A percentile compares a stretch with the other conserved stretches of the same genome.
These are phyloP conservation scores for Heterococcus sp. DNA, from an alignment of 108 stramenopile genomes.

Conservation along the genomic window DNA sequence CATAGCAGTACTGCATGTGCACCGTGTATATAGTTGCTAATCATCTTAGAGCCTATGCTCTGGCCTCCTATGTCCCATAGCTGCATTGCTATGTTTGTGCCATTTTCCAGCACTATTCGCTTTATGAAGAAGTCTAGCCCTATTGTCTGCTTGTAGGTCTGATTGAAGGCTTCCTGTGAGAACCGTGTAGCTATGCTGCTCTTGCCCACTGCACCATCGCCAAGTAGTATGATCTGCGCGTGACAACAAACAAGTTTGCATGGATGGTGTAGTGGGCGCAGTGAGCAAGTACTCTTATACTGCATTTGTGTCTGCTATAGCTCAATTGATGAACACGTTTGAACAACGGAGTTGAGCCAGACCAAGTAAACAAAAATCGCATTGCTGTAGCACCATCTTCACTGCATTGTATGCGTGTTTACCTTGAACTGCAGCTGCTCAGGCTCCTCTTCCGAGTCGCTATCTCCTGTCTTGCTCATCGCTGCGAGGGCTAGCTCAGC, in stretches of 20 bases:
- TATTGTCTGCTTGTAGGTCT: constrained; percentile 66
- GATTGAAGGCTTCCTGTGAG: constrained; percentile 48
- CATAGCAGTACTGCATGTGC: constrained; percentile 59
- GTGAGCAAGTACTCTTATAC: no score
- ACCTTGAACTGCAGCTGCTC: constrained; percentile 57
- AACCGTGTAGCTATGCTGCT: constrained; percentile 61
- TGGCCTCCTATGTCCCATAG: constrained; percentile 70
- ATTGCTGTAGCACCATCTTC: not conserved
- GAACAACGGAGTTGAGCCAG: not conserved
- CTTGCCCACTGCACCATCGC: constrained; percentile 67
- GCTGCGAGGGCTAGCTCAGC: no score
- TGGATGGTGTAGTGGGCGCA: not conserved
- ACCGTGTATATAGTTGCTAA: constrained; percentile 59
- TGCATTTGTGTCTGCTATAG: no score
- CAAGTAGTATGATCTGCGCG: constrained; percentile 55
- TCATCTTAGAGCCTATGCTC: constrained; percentile 61
- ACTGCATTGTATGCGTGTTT: no score
- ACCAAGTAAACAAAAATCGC: not conserved
- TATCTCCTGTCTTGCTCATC: constrained; percentile 29
- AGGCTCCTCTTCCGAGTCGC: constrained; percentile 50
- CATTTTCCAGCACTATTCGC: constrained; percentile 54
- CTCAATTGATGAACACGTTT: not conserved
- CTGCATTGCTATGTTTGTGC: constrained; percentile 56
- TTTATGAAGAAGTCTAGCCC: constrained; percentile 70
- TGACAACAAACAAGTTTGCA: not conserved